Evolutionary conservation across 75 land plant genomes (phyloP).

Genomic region (Cunninghamia lanceolata): DNA sequence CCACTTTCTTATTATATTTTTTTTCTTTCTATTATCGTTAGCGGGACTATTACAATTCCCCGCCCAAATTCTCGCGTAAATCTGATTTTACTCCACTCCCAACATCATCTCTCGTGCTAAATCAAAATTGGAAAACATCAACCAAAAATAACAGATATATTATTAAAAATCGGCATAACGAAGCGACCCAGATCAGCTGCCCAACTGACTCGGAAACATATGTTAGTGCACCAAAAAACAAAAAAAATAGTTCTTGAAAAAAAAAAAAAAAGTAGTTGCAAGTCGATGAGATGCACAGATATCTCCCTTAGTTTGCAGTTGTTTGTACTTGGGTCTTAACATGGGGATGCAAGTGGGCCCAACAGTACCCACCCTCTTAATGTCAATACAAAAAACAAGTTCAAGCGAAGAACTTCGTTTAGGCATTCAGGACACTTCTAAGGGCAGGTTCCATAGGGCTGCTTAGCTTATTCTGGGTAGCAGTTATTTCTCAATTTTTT

Average conservation of each 20-base stretch:
- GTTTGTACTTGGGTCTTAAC: neutral
- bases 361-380: neutral
- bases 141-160: neutral
- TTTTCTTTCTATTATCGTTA: neutral
- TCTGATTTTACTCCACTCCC: neutral
- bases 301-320: neutral
- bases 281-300: neutral
- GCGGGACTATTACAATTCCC: neutral
- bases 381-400: too few relatives aligned
- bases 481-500: too few relatives aligned
- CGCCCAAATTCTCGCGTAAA: neutral
- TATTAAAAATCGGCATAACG: neutral
- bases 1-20: neutral
- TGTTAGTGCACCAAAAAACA: too few relatives aligned
- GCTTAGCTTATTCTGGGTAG: too few relatives aligned
- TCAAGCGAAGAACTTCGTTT: too few relatives aligned
- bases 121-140: neutral
- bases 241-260: too few relatives aligned
- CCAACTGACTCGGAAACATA: too few relatives aligned
- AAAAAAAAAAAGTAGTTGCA: neutral
- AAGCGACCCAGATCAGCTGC: neutral
- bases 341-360: neutral
- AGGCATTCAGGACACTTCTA: too few relatives aligned
- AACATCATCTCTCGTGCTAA: neutral
- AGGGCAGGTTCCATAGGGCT: too few relatives aligned